Base-by-base conservation (phyloP, 139 green algal genomes). In the Asterochloris sp. region DNA sequence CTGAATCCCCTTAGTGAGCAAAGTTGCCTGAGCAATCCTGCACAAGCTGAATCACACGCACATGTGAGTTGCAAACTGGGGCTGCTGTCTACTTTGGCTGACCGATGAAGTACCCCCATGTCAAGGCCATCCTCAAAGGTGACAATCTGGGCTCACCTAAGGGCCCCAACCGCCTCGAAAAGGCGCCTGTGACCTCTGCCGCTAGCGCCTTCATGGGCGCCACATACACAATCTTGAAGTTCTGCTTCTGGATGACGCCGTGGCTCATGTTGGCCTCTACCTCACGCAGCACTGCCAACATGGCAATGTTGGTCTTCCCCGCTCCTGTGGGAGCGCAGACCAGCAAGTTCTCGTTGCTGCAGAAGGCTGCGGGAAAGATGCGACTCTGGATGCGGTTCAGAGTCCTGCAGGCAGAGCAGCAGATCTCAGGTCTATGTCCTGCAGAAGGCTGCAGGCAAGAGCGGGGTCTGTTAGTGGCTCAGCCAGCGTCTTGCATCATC, bases 301-400 rank as follows among this genome's bases (percentile, higher is more conserved):
- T 99, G n/a, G 97, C 97, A 80, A 99, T 99, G 91, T 99, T 99
- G 80, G 97, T 99, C 90, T 99, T 99, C 74, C 97, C 97, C 0
- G 97, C 97, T 19, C 95, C 93, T 11, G 93, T 97, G 74, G 93
- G 94, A 8, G 94, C 94, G 82, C 93, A 97, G 60, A 98, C 95
- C 47, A 98, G 89, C 60, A 98, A 76, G 86, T 99, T 99, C 84
- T 98, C 90, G 83, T 98, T 98, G 82, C 83, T 89, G 82, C 86
- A 66, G 84, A 94, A 97, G 24, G 91, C 95, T 38, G 91, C 91
- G 1, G 83, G 82, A 84, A 91, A 98, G 83, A 99, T 99, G 69
- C 87, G 86, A 71, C 84, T 93, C 88, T 98, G 95, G 85, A 98
- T 98, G 88, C 95, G 92, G 86, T 99, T 99, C 29, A 99, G 91